These are phyloP conservation scores for Colletotrichum ledebouriae DNA, from an alignment of 2,329 filamentous ascomycete species.

Conservation along the genomic window DNA sequence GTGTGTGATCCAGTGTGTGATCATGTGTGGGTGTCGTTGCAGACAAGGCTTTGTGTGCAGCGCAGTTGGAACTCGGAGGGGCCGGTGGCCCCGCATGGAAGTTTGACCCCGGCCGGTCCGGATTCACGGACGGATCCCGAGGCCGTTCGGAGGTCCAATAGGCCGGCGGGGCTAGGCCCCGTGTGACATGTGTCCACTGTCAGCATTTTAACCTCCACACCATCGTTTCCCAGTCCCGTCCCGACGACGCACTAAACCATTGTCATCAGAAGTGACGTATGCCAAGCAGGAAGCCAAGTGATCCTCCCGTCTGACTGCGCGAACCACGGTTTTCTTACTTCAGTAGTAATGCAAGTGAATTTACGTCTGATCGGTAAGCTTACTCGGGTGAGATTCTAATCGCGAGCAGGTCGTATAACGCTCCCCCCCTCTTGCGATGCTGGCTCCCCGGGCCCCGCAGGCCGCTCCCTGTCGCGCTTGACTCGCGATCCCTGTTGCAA, in stretches of 20 bases:
- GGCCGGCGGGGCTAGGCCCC: slow-evolving; percentile 5
- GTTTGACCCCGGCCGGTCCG: slow-evolving; percentile 21
- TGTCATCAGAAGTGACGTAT: not conserved
- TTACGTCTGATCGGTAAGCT: not conserved
- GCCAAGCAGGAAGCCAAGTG: slow-evolving; percentile 9
- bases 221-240: not conserved
- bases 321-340: not conserved
- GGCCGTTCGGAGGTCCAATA: slow-evolving; percentile 14
- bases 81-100: slow-evolving; percentile 10
- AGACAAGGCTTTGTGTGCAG: not conserved
- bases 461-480: slow-evolving; percentile 33
- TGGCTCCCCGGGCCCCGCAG: slow-evolving; percentile 13
- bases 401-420: not conserved
- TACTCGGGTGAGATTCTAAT: slow-evolving; percentile 5
- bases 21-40: not conserved
- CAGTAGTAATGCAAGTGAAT: slow-evolving; percentile 10
- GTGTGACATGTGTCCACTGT: not conserved
- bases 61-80: not conserved
- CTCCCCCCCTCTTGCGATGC: not conserved
- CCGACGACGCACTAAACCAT: slow-evolving; percentile 11
- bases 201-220: slow-evolving; percentile 2
- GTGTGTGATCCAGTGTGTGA: no score
- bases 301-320: slow-evolving; percentile 26
- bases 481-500: slow-evolving; percentile 26
- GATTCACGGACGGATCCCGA: slow-evolving; percentile 6